phyloP scores from a whole-genome alignment of 805 yeast genomes.

The Naumovozyma dairenensis region DNA sequence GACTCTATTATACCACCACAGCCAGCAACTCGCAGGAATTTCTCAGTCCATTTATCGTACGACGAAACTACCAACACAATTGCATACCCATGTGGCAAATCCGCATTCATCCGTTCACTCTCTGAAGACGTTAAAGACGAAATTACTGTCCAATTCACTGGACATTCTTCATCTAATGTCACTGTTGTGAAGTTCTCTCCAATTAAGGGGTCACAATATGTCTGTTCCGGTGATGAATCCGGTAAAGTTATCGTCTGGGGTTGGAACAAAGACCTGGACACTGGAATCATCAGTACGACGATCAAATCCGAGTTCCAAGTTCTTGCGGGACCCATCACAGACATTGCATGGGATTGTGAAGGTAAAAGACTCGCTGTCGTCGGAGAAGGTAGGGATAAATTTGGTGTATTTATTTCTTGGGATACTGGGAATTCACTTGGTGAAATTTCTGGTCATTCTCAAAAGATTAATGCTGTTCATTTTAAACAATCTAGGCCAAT shows the following conservation, averaged over 20 bases:
- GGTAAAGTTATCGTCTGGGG: conserved; percentile 92
- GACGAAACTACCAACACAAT: conserved; percentile 59
- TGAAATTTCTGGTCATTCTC: conserved; percentile 87
- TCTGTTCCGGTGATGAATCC: conserved; percentile 87
- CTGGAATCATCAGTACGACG: conserved; percentile 34
- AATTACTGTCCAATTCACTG: conserved; percentile 49
- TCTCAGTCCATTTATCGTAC: conserved; percentile 61
- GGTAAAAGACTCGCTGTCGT: conserved; percentile 80
- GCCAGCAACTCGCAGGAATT: conserved; percentile 68
- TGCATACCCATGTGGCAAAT: conserved; percentile 75
- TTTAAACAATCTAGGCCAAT: conserved; percentile 83
- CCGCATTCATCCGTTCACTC: conserved; percentile 62
- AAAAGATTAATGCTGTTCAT: conserved; percentile 72
- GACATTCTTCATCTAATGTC: conserved; percentile 54
- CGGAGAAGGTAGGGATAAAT: conserved; percentile 86
- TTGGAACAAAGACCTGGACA: conserved; percentile 37
- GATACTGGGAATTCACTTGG: conserved; percentile 97
- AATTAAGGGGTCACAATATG: conserved; percentile 58
- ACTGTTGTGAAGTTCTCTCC: conserved; percentile 85
- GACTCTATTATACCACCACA: conserved; percentile 55
- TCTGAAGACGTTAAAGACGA: conserved; percentile 36
- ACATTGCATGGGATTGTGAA: conserved; percentile 89
- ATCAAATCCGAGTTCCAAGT: conserved; percentile 76
- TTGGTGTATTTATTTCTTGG: conserved; percentile 86
- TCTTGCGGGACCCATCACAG: conserved; percentile 70